These are phyloP conservation scores for Teunomyces stri DNA, from an alignment of 805 yeast species.

Conservation along the genomic window DNA sequence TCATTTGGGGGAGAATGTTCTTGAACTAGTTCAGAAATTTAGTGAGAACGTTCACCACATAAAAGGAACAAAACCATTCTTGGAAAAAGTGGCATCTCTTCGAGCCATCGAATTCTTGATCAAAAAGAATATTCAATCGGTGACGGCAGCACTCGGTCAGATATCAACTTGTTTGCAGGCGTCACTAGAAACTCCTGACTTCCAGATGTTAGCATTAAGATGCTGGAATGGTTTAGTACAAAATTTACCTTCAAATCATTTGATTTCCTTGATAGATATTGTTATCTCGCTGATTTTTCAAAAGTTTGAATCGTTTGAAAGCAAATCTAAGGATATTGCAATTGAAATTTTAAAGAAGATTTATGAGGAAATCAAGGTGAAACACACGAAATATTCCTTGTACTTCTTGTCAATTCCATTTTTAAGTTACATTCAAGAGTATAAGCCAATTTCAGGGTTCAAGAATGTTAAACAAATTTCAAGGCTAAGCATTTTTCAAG, in stretches of 20 bases:
- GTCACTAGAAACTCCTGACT: slow-evolving; percentile 59
- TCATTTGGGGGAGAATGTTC: slow-evolving; percentile 35
- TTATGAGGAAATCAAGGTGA: slow-evolving; percentile 29
- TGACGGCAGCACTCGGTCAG: slow-evolving; percentile 66
- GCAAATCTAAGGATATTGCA: slow-evolving; percentile 49
- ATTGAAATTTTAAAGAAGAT: slow-evolving; percentile 45
- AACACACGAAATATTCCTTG: slow-evolving; percentile 44
- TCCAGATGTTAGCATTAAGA: slow-evolving; percentile 59
- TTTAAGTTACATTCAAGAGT: slow-evolving; percentile 19
- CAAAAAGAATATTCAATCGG: slow-evolving; percentile 52
- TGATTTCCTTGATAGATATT: slow-evolving; percentile 68
- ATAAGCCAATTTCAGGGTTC: slow-evolving; percentile 13
- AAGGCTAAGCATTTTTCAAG: slow-evolving; percentile 40
- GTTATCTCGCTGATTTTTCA: slow-evolving; percentile 72
- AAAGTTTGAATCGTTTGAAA: slow-evolving; percentile 54
- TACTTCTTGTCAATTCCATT: slow-evolving; percentile 55
- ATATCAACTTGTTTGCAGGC: slow-evolving; percentile 83
- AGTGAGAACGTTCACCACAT: slow-evolving; percentile 76
- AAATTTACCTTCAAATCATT: slow-evolving; percentile 52
- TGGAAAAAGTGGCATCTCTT: slow-evolving; percentile 69
- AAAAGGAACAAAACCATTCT: slow-evolving; percentile 66
- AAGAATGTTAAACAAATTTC: slow-evolving; percentile 23
- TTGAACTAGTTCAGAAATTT: slow-evolving; percentile 76
- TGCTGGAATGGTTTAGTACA: slow-evolving; percentile 67
- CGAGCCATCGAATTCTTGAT: slow-evolving; percentile 72